These are phyloP conservation scores for Phycomyces nitens DNA, from an alignment of 192 early-diverging fungal genomes.

Conservation along the genomic window DNA sequence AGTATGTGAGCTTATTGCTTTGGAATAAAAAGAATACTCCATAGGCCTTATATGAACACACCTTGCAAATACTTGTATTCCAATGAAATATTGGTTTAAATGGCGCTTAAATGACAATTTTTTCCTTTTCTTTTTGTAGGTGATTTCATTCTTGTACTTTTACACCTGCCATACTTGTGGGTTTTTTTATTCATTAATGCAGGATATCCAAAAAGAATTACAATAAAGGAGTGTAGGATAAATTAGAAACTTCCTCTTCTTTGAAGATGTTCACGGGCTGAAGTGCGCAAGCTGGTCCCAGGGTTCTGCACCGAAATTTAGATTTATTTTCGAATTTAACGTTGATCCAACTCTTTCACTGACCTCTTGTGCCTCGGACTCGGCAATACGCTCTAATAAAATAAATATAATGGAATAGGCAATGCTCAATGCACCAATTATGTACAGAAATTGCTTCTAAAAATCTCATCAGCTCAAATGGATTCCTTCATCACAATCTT, in stretches of 20 bases:
- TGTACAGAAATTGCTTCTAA: slow-evolving; percentile 14
- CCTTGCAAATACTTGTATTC: too few species aligned
- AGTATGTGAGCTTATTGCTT: too few species aligned
- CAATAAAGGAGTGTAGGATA: too few species aligned
- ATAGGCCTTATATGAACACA: too few species aligned
- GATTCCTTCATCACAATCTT: not conserved
- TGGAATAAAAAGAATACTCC: too few species aligned
- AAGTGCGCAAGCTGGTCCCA: slow-evolving; percentile 8
- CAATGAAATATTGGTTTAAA: too few species aligned
- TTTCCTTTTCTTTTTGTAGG: too few species aligned
- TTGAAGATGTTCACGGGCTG: slow-evolving; percentile 25
- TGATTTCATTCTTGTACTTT: not conserved
- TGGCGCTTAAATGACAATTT: too few species aligned
- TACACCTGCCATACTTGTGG: not conserved
- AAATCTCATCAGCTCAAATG: not conserved
- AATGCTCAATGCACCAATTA: not conserved
- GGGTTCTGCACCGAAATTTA: slow-evolving; percentile 6
- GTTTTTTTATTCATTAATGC: too few species aligned
- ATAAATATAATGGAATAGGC: slow-evolving; percentile 11
- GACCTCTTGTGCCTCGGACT: slow-evolving; percentile 9
- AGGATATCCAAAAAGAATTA: too few species aligned
- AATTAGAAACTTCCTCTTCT: slow-evolving; percentile 20
- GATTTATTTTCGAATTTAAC: not conserved
- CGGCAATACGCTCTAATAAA: slow-evolving; percentile 13
- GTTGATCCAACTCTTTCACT: not conserved